Evolutionary conservation across 2,329 filamentous ascomycete genomes (phyloP).

Genomic region (Cladosporium sp.): DNA sequence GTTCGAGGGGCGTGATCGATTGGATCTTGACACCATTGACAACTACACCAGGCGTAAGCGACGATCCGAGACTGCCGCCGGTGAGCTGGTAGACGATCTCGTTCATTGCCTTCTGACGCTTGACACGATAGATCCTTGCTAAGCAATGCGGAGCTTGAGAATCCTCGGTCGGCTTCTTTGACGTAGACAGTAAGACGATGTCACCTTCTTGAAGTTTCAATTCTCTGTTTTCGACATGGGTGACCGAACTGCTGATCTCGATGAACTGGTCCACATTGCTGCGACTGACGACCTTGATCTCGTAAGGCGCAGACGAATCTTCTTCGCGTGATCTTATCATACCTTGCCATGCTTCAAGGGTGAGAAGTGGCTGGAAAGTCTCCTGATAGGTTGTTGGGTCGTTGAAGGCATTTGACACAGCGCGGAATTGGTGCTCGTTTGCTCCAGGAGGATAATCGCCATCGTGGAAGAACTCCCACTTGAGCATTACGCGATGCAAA

Average conservation of each 20-base stretch:
- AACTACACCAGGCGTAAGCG: slow-evolving; percentile 63
- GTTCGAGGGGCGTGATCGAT: slow-evolving; percentile 89
- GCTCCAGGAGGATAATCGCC: slow-evolving; percentile 77
- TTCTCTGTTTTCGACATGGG: slow-evolving; percentile 65
- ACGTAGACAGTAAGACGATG: slow-evolving; percentile 78
- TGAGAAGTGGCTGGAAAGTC: slow-evolving; percentile 84
- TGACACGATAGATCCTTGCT: slow-evolving; percentile 75
- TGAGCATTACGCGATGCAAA: slow-evolving; percentile 78
- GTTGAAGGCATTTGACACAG: slow-evolving; percentile 72
- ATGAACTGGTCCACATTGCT: slow-evolving; percentile 89
- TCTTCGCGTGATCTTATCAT: slow-evolving; percentile 90
- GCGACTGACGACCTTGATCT: slow-evolving; percentile 81
- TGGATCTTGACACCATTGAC: slow-evolving; percentile 79
- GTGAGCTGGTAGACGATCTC: slow-evolving; percentile 85
- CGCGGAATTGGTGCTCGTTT: slow-evolving; percentile 65
- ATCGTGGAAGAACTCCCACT: slow-evolving; percentile 91
- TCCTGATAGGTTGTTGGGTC: slow-evolving; percentile 76
- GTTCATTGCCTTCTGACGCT: slow-evolving; percentile 72
- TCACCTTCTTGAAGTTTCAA: slow-evolving; percentile 76
- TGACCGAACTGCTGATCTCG: slow-evolving; percentile 82
- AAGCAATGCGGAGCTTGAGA: slow-evolving; percentile 72
- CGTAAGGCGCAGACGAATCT: slow-evolving; percentile 72
- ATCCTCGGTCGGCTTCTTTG: slow-evolving; percentile 64
- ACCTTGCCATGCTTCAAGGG: slow-evolving; percentile 92
- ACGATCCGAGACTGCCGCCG: slow-evolving; percentile 37